Percentiles rank a stretch among this genome's conserved stretches.
phyloP scores from a whole-genome alignment of 2,329 filamentous ascomycete species.

The Microcyclosporella mali region DNA sequence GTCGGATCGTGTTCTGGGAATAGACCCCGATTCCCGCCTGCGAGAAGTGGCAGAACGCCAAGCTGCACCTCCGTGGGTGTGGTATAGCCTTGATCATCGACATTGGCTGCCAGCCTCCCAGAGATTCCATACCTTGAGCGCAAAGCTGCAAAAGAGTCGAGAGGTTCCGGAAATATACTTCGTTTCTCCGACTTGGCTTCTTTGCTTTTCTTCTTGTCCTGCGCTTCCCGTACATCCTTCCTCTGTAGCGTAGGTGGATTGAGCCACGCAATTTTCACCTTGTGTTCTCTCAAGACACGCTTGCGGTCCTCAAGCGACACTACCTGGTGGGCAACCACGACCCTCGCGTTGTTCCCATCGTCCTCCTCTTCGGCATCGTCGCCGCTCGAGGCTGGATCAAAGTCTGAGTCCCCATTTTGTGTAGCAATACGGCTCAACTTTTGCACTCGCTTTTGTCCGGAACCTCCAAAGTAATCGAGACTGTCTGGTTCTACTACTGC shows the following conservation, averaged over 20 bases:
- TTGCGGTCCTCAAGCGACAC: constrained; percentile 21
- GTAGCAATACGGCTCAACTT: background rate
- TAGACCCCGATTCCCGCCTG: constrained; percentile 43
- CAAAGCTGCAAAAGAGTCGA: constrained; percentile 70
- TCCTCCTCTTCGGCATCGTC: background rate
- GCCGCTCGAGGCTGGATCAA: background rate
- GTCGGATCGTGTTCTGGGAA: constrained; percentile 30
- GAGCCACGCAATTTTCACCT: constrained; percentile 30
- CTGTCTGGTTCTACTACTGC: constrained; percentile 22
- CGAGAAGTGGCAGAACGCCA: constrained; percentile 70
- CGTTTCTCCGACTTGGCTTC: constrained; percentile 39
- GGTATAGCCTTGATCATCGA: constrained; percentile 75
- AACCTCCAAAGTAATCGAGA: constrained; percentile 41
- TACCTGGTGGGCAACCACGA: background rate
- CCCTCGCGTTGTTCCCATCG: background rate
- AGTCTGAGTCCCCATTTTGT: too few species aligned
- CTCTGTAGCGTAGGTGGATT: constrained; percentile 28
- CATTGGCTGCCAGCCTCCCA: constrained; percentile 66
- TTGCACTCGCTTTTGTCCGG: background rate
- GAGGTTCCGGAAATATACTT: constrained; percentile 70
- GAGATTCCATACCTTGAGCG: constrained; percentile 67
- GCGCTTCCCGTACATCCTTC: constrained; percentile 43
- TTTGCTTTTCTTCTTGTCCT: constrained; percentile 36
- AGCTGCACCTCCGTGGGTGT: constrained; percentile 92
- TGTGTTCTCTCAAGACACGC: constrained; percentile 30